Evolutionary conservation across 495 filamentous ascomycete species (phyloP).

Genomic region (Penicillium atrosanguineum): DNA sequence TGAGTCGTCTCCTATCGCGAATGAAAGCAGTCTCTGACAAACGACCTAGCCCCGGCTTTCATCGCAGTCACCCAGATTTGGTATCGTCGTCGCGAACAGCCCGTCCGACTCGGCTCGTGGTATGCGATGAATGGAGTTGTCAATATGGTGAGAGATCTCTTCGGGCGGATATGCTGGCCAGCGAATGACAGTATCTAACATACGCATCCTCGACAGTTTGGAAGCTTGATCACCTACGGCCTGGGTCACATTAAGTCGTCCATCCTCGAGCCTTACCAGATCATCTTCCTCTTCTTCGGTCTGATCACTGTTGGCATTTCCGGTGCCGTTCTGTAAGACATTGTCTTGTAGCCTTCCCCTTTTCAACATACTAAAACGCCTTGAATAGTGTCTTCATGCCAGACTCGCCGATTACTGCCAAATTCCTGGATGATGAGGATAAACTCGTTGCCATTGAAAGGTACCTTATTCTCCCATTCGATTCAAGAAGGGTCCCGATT

Average conservation of each 20-base stretch:
- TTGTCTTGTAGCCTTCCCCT: background rate
- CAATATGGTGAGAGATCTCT: conserved; percentile 44
- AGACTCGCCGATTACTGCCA: conserved; percentile 58
- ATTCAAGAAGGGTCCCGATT: background rate
- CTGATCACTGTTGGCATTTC: conserved; percentile 51
- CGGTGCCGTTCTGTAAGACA: conserved; percentile 38
- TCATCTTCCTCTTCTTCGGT: conserved; percentile 56
- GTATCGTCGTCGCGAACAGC: conserved; percentile 60
- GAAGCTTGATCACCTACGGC: conserved; percentile 54
- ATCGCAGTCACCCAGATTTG: conserved; percentile 63
- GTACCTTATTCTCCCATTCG: conserved; percentile 9
- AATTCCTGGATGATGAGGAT: conserved; percentile 57
- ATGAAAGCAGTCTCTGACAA: background rate
- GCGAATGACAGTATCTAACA: background rate
- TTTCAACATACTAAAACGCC: background rate
- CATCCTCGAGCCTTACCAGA: conserved; percentile 56
- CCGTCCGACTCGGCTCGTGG: conserved; percentile 56
- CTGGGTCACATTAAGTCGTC: conserved; percentile 57
- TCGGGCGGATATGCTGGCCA: background rate
- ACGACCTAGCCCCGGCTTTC: conserved; percentile 51
- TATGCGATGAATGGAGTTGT: conserved; percentile 59
- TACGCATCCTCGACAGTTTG: conserved; percentile 24
- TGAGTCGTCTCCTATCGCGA: conserved; percentile 12
- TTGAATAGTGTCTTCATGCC: conserved; percentile 48
- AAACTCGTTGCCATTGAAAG: conserved; percentile 60